These are phyloP conservation scores for Eremochloa ophiuroides DNA, from an alignment of 176 grass and related monocot species.

Conservation along the genomic window DNA sequence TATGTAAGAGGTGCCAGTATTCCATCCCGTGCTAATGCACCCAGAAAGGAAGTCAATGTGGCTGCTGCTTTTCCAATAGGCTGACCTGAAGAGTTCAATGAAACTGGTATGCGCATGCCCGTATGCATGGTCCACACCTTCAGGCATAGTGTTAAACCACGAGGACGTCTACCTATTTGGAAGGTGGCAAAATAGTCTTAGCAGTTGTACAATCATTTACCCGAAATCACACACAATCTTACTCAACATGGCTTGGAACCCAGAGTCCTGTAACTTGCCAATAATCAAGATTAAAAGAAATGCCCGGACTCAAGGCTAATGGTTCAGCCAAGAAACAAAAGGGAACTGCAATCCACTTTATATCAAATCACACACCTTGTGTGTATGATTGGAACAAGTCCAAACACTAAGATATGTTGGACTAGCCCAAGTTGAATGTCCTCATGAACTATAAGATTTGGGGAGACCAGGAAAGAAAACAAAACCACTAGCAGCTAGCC, in stretches of 20 bases:
- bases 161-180: constrained; percentile 16
- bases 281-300: constrained; percentile 1
- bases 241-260: background rate
- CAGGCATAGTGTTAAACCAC: constrained; percentile 33
- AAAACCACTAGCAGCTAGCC: background rate
- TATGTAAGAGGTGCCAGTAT: constrained; percentile 35
- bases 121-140: constrained; percentile 47
- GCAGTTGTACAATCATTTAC: background rate
- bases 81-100: constrained; percentile 35
- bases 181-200: background rate
- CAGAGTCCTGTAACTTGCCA: background rate
- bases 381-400: background rate
- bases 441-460: background rate
- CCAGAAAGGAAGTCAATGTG: constrained; percentile 37
- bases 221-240: background rate
- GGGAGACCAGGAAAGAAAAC: background rate
- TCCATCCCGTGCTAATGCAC: constrained; percentile 46
- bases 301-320: background rate
- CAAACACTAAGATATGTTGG: background rate
- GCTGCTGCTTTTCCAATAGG: constrained; percentile 39
- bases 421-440: background rate
- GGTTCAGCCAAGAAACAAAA: constrained; percentile 8
- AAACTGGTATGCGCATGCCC: constrained; percentile 30
- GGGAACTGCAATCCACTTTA: background rate
- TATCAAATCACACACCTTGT: background rate